These are phyloP conservation scores for Trypanosoma brucei DNA, from an alignment of 208 protist species.

Conservation along the genomic window DNA sequence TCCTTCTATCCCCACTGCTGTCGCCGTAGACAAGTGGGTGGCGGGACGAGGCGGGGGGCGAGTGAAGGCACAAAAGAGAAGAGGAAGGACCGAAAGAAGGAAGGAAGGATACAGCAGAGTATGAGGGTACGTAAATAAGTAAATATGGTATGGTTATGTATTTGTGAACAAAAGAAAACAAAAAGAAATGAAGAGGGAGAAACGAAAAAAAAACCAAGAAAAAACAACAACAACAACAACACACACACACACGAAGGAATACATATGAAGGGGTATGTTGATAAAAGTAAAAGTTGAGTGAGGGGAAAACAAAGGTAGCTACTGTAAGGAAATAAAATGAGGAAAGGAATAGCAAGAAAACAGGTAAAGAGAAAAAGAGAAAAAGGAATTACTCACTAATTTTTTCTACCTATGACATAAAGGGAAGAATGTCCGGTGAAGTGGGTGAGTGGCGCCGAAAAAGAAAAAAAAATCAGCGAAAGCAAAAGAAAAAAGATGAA, in stretches of 20 bases:
- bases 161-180: not conserved
- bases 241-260: constrained; percentile 7
- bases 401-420: too few relatives aligned
- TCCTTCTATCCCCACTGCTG: too few relatives aligned
- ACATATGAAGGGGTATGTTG: constrained; percentile 4
- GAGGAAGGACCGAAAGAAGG: constrained; percentile 5
- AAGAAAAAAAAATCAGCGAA: constrained; percentile 7
- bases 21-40: not conserved
- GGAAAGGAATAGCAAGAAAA: too few relatives aligned
- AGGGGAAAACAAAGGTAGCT: not conserved
- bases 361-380: too few relatives aligned
- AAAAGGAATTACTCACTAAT: too few relatives aligned
- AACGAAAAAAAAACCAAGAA: constrained; percentile 18
- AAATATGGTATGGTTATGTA: constrained; percentile 4
- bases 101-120: not conserved
- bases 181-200: constrained; percentile 4
- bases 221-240: constrained; percentile 13
- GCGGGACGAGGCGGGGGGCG: not conserved
- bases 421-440: too few relatives aligned
- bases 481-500: constrained; percentile 15
- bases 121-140: constrained; percentile 4
- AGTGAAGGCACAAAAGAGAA: not conserved
- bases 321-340: too few relatives aligned
- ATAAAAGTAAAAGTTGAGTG: constrained; percentile 1
- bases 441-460: too few relatives aligned